Base-by-base conservation (phyloP, 495 filamentous ascomycete genomes). In the Podospora pseudoanserina region DNA sequence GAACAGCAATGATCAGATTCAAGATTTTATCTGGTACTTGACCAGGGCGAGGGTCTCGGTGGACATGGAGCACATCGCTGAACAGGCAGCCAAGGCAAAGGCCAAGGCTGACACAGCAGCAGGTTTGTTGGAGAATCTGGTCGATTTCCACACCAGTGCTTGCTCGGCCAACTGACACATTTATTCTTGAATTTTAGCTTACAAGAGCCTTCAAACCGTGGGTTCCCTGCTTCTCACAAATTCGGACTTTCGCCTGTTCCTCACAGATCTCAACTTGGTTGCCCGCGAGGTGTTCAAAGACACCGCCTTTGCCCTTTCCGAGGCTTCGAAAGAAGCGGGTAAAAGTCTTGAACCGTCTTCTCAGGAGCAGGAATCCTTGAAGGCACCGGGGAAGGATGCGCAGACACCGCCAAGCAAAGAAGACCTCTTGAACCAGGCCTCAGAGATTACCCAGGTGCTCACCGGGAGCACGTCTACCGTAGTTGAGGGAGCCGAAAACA, bases 1-100 rank as follows among this genome's bases (percentile, higher is more conserved):
- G 84, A 97, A 97, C 76, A 78, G 81, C 67, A 72, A 86, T n/a
- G 93, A 97, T 78, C 88, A 95, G 73, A 84, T 97, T 55, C 94
- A 98, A 77, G 91, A 97, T 68, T 91, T 97, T 68, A 81, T 97
- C 60, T 98, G 94, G 93, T 93, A 87, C 72, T 78, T 96, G 64
- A 79, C 89, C 64, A 90, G 90, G 72, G 88, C 91, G 19, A 85
- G 85, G 30, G 80, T 93, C 30, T 84, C 86, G 11, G 72, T 97
- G 2, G 90, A 97, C 74, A 81, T 86, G 2, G 84, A 85, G 19
- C 85, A 92, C 65, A 74, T 96, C 15, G 85, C 85, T 2, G 79
- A 84, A 49, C 83, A 86, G 49, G 92, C 90, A 2, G 79, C 82
- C 64, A 85, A 81, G 67, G 85, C 86, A n/a, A 91, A 87, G 76